A percentile compares a stretch with the other conserved stretches of the same genome.
Evolutionary conservation across 2,329 filamentous ascomycete genomes (phyloP).

Genomic region (Ophiostoma sp.): DNA sequence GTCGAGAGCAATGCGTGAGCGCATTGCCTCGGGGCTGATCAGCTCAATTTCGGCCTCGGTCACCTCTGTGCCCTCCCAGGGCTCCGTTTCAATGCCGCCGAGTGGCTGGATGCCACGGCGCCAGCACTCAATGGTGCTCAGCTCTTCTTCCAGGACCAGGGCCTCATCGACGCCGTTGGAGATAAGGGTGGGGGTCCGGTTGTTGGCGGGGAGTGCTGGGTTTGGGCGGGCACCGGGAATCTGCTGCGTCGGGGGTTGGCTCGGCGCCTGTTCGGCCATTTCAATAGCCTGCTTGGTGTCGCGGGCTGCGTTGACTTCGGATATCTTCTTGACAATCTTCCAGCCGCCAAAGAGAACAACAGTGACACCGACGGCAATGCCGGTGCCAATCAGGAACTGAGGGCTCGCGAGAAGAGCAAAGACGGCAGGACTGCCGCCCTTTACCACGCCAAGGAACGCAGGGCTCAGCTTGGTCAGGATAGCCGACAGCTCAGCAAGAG

Average conservation of each 20-base stretch:
- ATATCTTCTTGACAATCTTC: conserved; percentile 91
- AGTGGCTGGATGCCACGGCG: conserved; percentile 47
- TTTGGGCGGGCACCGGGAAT: neutral
- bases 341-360: conserved; percentile 93
- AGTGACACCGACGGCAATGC: conserved; percentile 85
- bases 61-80: conserved; percentile 7
- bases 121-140: conserved; percentile 56
- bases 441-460: conserved; percentile 67
- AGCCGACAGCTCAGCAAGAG: conserved; percentile 83
- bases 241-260: conserved; percentile 21
- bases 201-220: neutral
- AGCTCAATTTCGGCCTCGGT: conserved; percentile 45
- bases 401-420: conserved; percentile 83
- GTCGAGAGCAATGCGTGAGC: conserved; percentile 38
- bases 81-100: conserved; percentile 35
- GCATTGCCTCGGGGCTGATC: conserved; percentile 52
- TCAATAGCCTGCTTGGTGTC: conserved; percentile 33
- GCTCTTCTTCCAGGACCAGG: conserved; percentile 52
- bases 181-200: neutral
- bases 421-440: conserved; percentile 75
- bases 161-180: conserved; percentile 46
- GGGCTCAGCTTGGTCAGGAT: conserved; percentile 80
- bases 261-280: conserved; percentile 26
- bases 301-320: conserved; percentile 36
- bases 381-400: conserved; percentile 89